These are phyloP conservation scores for Mycena olivaceomarginata DNA, from an alignment of 768 basidiomycete species.

Conservation along the genomic window DNA sequence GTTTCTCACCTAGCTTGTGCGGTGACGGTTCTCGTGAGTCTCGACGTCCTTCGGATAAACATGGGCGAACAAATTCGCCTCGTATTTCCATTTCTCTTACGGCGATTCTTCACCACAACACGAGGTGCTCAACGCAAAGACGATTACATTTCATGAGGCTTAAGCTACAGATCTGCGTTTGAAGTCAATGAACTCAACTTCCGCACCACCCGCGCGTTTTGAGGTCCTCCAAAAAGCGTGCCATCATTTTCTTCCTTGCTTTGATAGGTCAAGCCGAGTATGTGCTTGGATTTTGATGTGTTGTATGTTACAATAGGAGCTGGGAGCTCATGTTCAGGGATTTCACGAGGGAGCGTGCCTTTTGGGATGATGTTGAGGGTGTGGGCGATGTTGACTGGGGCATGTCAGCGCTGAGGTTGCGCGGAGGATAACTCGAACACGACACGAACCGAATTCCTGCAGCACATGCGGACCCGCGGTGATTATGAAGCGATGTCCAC, in stretches of 20 bases:
- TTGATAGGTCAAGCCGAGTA: conserved; percentile 7
- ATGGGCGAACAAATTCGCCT: no score
- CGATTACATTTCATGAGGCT: conserved; percentile 8
- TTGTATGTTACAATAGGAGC: conserved; percentile 11
- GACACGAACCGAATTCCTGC: conserved; percentile 18
- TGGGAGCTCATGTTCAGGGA: conserved; percentile 10
- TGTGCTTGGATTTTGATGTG: conserved; percentile 13
- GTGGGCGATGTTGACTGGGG: conserved; percentile 19
- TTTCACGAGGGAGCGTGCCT: conserved; percentile 10
- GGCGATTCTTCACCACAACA: no score
- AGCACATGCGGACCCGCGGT: conserved; percentile 17
- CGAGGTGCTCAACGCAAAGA: conserved; percentile 2
- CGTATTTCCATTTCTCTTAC: no score
- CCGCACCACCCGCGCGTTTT: conserved; percentile 6
- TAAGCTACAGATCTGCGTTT: conserved; percentile 2
- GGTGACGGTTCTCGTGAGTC: no score
- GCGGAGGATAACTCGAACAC: background rate
- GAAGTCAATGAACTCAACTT: conserved; percentile 1
- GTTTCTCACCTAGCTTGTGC: no score
- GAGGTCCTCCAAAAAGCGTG: conserved; percentile 5
- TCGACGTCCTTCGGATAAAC: no score
- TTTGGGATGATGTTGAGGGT: conserved; percentile 9
- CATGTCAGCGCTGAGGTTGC: background rate
- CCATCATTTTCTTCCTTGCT: background rate
- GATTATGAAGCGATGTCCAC: conserved; percentile 16